These are phyloP conservation scores for Rhodotorula sp. DNA, from an alignment of 1,284 basidiomycete species.

Conservation along the genomic window DNA sequence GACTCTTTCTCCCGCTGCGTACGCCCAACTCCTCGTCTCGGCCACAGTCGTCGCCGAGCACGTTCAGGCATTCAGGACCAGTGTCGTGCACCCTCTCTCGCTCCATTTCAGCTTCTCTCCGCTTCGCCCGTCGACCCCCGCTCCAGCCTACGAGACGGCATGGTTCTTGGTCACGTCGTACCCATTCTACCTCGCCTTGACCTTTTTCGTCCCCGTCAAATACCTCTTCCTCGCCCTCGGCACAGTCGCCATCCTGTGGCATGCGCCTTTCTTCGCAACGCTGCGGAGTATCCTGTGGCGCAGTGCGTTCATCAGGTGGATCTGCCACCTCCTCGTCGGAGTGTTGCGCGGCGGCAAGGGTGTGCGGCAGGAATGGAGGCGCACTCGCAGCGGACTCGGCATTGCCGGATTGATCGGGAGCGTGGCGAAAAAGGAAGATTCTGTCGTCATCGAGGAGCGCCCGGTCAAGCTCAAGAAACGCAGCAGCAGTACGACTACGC, in stretches of 20 bases:
- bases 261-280: constrained; percentile 43
- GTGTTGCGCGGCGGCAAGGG: constrained; percentile 29
- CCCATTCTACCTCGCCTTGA: constrained; percentile 42
- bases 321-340: constrained; percentile 3
- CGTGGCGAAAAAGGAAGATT: background rate
- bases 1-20: constrained; percentile 39
- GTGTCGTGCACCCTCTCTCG: constrained; percentile 35
- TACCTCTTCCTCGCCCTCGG: constrained; percentile 40
- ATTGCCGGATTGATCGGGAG: constrained; percentile 29
- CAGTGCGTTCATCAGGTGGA: constrained; percentile 31
- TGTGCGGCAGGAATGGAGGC: constrained; percentile 23
- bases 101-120: constrained; percentile 30
- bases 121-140: constrained; percentile 14
- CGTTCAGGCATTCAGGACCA: constrained; percentile 31
- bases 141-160: constrained; percentile 35
- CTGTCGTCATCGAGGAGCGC: constrained; percentile 21
- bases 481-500: constrained; percentile 1
- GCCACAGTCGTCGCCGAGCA: constrained; percentile 35
- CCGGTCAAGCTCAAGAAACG: constrained; percentile 25
- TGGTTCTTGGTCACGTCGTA: constrained; percentile 42
- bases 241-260: constrained; percentile 40
- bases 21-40: constrained; percentile 37
- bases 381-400: constrained; percentile 29
- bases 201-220: constrained; percentile 36
- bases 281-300: constrained; percentile 35